Base-by-base conservation (phyloP, 257 asterid species). In the Striga asiatica region DNA sequence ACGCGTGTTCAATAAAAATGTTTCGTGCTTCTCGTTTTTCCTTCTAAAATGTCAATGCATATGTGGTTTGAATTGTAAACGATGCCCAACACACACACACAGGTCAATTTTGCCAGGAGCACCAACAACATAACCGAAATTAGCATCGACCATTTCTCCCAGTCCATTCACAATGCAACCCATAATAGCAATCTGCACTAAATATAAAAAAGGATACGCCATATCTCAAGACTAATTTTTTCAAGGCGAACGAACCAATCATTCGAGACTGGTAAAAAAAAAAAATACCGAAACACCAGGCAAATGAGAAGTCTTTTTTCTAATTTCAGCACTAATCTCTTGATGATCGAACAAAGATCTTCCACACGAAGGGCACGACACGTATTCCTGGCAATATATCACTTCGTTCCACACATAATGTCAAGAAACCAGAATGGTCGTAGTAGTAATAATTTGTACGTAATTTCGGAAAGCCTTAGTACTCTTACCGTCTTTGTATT, bases 211-310 rank as follows among this genome's bases (percentile, higher is more conserved):
- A 41, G 12, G 3, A 45, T 27, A 51, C 14, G 32, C 4, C 48
- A 14, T 27, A 10, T 45, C 11, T 45, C 10, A 45, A 35, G 35
- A 41, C 50, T 14, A 45, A 45, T 16, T 6, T 17, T 13, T 13
- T 13, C 20, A 8, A 8, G 20, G 27, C 50, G 8, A 2, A 6
- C 4, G 20, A 10, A 41, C 22, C 3, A 29, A n/a, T n/a, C n/a
- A n/a, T n/a, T n/a, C n/a, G n/a, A n/a, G n/a, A n/a, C n/a, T n/a
- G n/a, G n/a, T n/a, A n/a, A n/a, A n/a, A n/a, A n/a, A n/a, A n/a
- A n/a, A n/a, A n/a, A n/a, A n/a, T 77, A 92, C 99, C 64, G 99
- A 92, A 65, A 92, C 99, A 67, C 99, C 99, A 42, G 97, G 99
- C 76, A 92, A 71, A 61, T 92, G 99, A 11, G 95, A 88, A 1